Evolutionary conservation across 768 basidiomycete species (phyloP).

Genomic region (Termitomyces sp.): DNA sequence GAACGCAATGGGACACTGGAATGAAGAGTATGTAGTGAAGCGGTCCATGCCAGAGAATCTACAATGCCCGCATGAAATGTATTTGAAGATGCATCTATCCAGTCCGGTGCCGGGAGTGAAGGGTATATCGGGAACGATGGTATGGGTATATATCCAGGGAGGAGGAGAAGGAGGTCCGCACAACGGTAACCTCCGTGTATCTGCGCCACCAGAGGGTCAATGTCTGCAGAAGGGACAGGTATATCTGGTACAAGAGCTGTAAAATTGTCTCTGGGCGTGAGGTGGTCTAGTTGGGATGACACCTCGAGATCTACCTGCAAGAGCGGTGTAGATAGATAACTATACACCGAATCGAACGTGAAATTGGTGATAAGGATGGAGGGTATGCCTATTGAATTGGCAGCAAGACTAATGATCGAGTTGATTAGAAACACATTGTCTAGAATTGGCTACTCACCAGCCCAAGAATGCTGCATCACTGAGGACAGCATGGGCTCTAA

Average conservation of each 20-base stretch:
- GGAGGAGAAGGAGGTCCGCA: conserved; percentile 63
- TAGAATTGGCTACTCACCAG: conserved; percentile 41
- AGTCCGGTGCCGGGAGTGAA: conserved; percentile 52
- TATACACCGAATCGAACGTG: conserved; percentile 81
- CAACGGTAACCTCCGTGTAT: conserved; percentile 61
- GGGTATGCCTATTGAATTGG: conserved; percentile 57
- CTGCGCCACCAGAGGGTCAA: conserved; percentile 60
- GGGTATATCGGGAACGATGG: conserved; percentile 59
- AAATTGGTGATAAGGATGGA: conserved; percentile 77
- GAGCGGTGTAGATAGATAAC: conserved; percentile 59
- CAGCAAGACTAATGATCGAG: conserved; percentile 50
- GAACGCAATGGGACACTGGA: conserved; percentile 36
- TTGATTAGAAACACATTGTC: neutral
- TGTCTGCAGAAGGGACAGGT: conserved; percentile 43
- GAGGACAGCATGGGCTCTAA: conserved; percentile 53
- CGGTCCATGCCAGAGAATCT: conserved; percentile 29
- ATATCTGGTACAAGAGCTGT: conserved; percentile 39
- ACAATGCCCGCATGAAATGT: conserved; percentile 42
- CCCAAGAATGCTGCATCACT: conserved; percentile 78
- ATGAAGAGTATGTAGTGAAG: conserved; percentile 27
- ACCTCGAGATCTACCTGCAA: conserved; percentile 30
- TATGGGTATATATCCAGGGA: conserved; percentile 74
- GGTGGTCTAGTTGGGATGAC: conserved; percentile 11
- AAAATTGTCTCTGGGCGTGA: conserved; percentile 11
- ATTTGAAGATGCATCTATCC: conserved; percentile 50